Evolutionary conservation across 1,139 yeast genomes (phyloP), one percentile per base, ranked within the genome.

Genomic region (Yamadazyma friedrichii): DNA sequence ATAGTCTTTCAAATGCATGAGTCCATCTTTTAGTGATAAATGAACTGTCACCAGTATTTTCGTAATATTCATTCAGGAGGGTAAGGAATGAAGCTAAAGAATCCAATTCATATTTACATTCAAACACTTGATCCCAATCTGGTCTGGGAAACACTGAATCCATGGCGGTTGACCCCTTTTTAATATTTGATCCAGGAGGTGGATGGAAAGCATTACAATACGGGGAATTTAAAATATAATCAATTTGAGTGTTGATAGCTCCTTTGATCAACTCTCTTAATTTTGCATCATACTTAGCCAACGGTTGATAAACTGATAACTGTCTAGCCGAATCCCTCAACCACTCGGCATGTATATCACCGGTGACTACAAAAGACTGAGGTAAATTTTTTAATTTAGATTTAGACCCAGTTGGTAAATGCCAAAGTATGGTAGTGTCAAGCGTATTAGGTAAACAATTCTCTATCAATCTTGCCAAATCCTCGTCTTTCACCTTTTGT

Each of bases 171-270:
- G 75, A 64, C 11, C 78, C 81, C 33, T 65, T 62, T 36, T 64
- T 67, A 17, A 85, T 74, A 0, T 74, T 73, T 2, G 88, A 78
- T 3, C 69, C 75, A 0, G 74, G 71, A 0, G 96, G 96, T 2
- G 96, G 95, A 53, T 88, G 95, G 66, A 87, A 88, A 0, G 96
- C 96, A 59, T 88, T 88, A 62, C 96, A 88, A 59, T 86, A 88
- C 0, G 96, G 95, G 8, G 84, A 76, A 29, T 65, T 67, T 27
- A 65, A 52, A 12, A 88, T 68, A 52, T 76, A 86, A 20, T 70
- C 64, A 0, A 88, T 85, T 58, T 88, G 96, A 16, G 89, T 86
- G 46, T 80, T 76, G 41, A 88, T 85, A 2, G 96, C 95, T 4
- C 96, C 96, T 43, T 67, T 67, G 31, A 88, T 72, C 55, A 88